phyloP scores from a whole-genome alignment of 1,284 basidiomycete genomes.

The Cerrena zonata region DNA sequence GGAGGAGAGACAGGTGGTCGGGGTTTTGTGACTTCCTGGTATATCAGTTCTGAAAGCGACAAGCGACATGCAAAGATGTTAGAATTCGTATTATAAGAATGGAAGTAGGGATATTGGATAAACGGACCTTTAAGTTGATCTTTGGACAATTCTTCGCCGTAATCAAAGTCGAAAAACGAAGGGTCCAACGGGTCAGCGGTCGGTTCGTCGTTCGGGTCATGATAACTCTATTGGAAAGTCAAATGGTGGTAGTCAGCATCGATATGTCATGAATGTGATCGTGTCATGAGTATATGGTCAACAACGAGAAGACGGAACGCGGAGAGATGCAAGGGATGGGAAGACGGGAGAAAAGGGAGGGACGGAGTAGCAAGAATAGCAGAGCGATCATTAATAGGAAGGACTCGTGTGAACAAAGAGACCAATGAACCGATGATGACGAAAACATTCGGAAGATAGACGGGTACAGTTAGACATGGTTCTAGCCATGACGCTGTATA shows the following conservation, averaged over 20 bases:
- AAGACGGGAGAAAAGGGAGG: not conserved
- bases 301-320: not conserved
- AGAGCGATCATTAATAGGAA: no score
- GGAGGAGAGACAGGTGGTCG: slow-evolving; percentile 3
- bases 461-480: no score
- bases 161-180: slow-evolving; percentile 87
- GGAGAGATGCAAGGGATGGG: not conserved
- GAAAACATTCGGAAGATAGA: no score
- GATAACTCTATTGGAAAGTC: slow-evolving; percentile 58
- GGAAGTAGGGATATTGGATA: not conserved
- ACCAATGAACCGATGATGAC: no score
- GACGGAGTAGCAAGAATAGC: not conserved
- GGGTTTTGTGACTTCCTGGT: slow-evolving; percentile 48
- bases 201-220: slow-evolving; percentile 86
- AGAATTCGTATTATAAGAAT: no score
- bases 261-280: not conserved
- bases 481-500: no score
- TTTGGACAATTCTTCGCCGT: slow-evolving; percentile 59
- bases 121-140: slow-evolving; percentile 65
- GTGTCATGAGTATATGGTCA: not conserved
- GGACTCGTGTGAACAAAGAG: no score
- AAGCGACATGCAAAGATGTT: not conserved
- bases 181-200: slow-evolving; percentile 75
- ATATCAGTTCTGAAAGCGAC: slow-evolving; percentile 42
- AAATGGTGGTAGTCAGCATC: not conserved